Conservation (phyloP, 2,329 filamentous ascomycete species). For the Paramyrothecium sp. region DNA sequence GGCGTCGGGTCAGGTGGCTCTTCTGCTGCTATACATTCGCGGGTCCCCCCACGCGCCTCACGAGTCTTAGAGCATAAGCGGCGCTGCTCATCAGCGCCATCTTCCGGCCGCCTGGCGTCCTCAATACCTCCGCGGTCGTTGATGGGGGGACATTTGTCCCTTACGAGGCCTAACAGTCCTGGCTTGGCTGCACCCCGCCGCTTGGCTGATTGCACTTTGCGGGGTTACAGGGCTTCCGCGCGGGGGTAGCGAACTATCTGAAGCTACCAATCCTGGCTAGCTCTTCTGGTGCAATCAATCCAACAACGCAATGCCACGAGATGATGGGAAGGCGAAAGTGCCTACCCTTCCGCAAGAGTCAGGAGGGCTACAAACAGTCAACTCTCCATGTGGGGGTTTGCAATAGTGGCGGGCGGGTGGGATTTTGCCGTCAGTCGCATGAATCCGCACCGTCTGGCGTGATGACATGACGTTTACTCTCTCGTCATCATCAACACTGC, state of each 20-base stretch:
- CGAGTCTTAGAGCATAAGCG: not conserved
- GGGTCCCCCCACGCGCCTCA: not conserved
- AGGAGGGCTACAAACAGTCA: too few relatives aligned
- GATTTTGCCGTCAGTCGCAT: too few relatives aligned
- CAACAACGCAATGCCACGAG: too few relatives aligned
- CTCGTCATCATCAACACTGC: not conserved
- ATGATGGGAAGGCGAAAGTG: not conserved
- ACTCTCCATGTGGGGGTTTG: too few relatives aligned
- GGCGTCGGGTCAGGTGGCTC: not conserved
- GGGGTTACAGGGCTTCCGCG: constrained; percentile 7
- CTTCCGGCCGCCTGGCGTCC: not conserved
- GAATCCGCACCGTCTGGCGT: too few relatives aligned
- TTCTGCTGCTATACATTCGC: not conserved
- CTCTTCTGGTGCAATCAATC: too few relatives aligned
- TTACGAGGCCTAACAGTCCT: not conserved
- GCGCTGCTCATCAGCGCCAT: not conserved
- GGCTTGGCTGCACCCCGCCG: not conserved
- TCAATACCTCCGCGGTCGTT: not conserved
- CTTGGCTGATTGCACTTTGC: constrained; percentile 4
- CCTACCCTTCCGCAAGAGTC: too few relatives aligned
- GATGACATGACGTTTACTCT: not conserved
- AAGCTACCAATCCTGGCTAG: not conserved
- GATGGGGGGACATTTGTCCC: not conserved
- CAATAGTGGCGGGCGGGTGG: too few relatives aligned
- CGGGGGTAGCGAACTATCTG: constrained; percentile 1